Conservation (phyloP, 768 basidiomycete species). For the Lentinula guzmanii region DNA sequence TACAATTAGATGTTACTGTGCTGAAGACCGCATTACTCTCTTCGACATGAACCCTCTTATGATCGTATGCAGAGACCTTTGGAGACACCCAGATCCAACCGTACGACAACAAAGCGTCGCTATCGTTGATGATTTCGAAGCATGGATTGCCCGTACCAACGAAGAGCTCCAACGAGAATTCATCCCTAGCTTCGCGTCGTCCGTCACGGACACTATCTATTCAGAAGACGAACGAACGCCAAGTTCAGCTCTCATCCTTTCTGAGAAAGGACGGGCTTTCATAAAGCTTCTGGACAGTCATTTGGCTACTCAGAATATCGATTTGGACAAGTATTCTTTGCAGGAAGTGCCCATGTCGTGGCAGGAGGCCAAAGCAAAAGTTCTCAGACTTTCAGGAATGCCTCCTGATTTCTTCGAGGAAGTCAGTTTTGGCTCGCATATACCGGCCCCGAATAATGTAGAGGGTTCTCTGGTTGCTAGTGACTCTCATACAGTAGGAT, state of each 20-base stretch:
- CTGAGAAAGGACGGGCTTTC: not conserved
- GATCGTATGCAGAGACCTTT: slow-evolving; percentile 1
- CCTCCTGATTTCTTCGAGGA: slow-evolving; percentile 3
- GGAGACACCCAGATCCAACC: not conserved
- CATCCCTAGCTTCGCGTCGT: slow-evolving; percentile 6
- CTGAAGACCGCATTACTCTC: slow-evolving; percentile 3
- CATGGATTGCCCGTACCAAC: not conserved
- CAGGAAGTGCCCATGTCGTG: slow-evolving; percentile 7
- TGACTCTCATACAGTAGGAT: not conserved
- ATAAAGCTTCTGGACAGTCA: not conserved
- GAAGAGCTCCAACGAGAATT: slow-evolving; percentile 5
- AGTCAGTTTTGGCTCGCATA: not conserved
- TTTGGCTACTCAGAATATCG: not conserved
- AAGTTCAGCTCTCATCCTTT: slow-evolving; percentile 1
- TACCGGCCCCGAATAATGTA: not conserved
- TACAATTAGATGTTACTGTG: not conserved
- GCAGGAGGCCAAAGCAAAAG: slow-evolving; percentile 2
- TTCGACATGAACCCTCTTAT: slow-evolving; percentile 4
- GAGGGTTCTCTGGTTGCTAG: not conserved
- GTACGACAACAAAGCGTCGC: not conserved
- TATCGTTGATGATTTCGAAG: slow-evolving; percentile 2
- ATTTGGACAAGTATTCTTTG: not conserved
- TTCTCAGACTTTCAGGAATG: not conserved
- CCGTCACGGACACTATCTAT: not conserved
- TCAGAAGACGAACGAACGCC: slow-evolving; percentile 3